These are phyloP conservation scores for Eucalyptus cloeziana DNA, from an alignment of 345 rosid genomes.

Conservation along the genomic window DNA sequence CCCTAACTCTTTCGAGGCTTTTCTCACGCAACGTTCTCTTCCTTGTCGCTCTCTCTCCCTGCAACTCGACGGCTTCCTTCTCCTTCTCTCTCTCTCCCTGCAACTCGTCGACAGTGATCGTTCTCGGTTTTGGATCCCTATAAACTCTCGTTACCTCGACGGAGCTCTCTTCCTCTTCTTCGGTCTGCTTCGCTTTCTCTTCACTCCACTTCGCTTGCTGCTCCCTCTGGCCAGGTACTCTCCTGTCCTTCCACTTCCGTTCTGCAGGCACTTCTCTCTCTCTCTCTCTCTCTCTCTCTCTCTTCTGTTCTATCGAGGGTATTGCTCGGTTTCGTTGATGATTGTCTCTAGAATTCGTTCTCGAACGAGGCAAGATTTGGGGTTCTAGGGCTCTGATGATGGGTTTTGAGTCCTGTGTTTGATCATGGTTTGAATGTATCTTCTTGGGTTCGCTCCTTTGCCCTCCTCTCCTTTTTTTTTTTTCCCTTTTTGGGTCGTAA, in stretches of 20 bases:
- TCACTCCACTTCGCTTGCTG: background rate
- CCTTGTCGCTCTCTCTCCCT: no score
- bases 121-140: no score
- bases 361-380: background rate
- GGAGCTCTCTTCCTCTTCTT: no score
- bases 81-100: no score
- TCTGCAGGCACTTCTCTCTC: no score
- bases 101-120: no score
- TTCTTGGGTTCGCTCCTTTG: background rate
- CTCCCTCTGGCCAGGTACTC: no score
- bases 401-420: background rate
- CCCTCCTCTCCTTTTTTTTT: background rate
- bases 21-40: no score
- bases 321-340: background rate
- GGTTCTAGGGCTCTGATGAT: background rate
- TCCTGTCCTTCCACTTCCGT: background rate
- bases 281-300: background rate
- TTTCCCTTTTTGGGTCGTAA: background rate
- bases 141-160: no score
- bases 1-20: no score
- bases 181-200: background rate
- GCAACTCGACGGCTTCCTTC: no score
- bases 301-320: background rate
- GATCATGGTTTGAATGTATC: background rate
- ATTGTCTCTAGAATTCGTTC: background rate